Evolutionary conservation across 2,329 filamentous ascomycete species (phyloP).

Genomic region (Colletotrichum tofieldiae): DNA sequence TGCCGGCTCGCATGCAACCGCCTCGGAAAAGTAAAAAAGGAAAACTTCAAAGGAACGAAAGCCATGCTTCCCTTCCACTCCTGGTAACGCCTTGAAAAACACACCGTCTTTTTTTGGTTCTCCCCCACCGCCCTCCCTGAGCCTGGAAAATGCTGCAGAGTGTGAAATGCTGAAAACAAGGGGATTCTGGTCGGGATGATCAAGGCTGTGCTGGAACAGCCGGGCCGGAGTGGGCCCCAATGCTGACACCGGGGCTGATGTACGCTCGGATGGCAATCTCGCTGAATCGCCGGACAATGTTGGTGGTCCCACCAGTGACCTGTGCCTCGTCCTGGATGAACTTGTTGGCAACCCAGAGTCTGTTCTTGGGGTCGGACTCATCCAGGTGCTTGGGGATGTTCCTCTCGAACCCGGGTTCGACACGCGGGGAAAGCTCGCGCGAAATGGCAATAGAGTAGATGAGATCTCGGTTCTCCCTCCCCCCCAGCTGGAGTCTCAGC

Average conservation of each 20-base stretch:
- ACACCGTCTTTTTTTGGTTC: conserved; percentile 10
- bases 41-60: conserved; percentile 20
- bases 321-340: conserved; percentile 78
- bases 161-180: conserved; percentile 24
- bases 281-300: conserved; percentile 79
- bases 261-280: conserved; percentile 77
- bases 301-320: conserved; percentile 78
- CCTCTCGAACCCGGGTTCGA: conserved; percentile 71
- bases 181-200: neutral
- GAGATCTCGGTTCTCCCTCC: conserved; percentile 89
- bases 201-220: conserved; percentile 22
- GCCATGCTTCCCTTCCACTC: conserved; percentile 36
- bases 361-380: conserved; percentile 77
- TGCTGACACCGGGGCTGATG: conserved; percentile 67
- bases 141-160: conserved; percentile 35
- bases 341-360: conserved; percentile 78
- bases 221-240: conserved; percentile 49
- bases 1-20: conserved; percentile 33
- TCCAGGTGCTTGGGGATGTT: conserved; percentile 73
- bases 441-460: conserved; percentile 90
- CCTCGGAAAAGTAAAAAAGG: conserved; percentile 9
- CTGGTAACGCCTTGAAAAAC: conserved; percentile 30
- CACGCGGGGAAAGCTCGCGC: conserved; percentile 79
- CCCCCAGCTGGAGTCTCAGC: conserved; percentile 81
- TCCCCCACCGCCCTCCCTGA: conserved; percentile 11